phyloP scores from a whole-genome alignment of 805 yeast genomes.

The Wickerhamiella kurtzmanii region DNA sequence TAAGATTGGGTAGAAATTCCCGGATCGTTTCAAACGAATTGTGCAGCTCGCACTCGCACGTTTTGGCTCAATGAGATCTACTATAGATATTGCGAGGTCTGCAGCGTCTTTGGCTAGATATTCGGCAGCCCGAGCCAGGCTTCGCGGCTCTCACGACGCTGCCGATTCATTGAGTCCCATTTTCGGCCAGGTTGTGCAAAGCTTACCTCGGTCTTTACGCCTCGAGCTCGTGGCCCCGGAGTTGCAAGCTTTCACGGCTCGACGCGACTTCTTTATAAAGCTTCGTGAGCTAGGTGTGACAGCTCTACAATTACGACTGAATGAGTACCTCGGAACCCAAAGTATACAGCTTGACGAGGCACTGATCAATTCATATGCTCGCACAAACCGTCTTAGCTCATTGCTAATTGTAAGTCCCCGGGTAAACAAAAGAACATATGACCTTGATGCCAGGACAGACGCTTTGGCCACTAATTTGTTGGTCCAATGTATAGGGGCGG shows the following conservation, averaged over 20 bases:
- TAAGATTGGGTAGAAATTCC: no score
- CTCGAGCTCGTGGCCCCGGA: slow-evolving; percentile 14
- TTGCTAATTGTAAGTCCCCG: not conserved
- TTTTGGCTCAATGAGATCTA: not conserved
- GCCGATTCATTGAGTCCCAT: not conserved
- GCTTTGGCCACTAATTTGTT: not conserved
- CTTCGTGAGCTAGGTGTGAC: slow-evolving; percentile 7
- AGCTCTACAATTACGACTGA: slow-evolving; percentile 11
- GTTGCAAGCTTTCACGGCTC: slow-evolving; percentile 11
- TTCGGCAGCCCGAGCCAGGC: not conserved
- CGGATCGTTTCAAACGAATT: no score
- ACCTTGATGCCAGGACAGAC: not conserved
- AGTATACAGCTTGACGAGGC: slow-evolving; percentile 8
- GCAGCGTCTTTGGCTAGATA: not conserved
- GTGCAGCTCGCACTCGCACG: no score
- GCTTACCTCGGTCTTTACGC: slow-evolving; percentile 12
- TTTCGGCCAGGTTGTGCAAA: slow-evolving; percentile 8
- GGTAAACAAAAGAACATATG: not conserved
- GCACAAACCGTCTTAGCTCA: slow-evolving; percentile 5
- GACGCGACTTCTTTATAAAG: slow-evolving; percentile 9
- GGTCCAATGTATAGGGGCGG: slow-evolving; percentile 11
- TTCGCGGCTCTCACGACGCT: not conserved
- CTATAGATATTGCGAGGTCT: not conserved
- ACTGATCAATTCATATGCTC: slow-evolving; percentile 10
- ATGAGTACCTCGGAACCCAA: slow-evolving; percentile 18